Evolutionary conservation across 2,329 filamentous ascomycete genomes (phyloP), one percentile per base, ranked within the genome.

Genomic region (Mycosphaerella arachidis): DNA sequence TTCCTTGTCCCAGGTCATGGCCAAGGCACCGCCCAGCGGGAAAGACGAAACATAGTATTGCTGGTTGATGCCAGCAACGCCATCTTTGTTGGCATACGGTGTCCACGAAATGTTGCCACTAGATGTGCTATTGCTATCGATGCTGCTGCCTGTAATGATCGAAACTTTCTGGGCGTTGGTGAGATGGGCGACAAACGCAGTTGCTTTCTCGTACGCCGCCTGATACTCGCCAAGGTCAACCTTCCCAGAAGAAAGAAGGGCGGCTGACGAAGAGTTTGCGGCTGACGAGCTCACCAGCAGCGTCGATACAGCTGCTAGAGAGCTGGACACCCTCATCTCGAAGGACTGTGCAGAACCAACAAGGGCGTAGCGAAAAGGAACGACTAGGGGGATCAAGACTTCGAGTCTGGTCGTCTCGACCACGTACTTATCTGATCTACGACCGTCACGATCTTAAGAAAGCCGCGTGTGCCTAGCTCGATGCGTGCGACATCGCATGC

Each of bases 31-130:
- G 46, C 59, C 63, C 57, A 67, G 64, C 4, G 62, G 61, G 43
- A 68, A 68, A 0, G 63, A 60, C 13, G 66, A 68, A 45, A 68
- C 65, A 31, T 59, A 68, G 50, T 67, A 66, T 43, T 67, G 63
- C 37, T 58, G 55, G 12, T 68, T 66, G 55, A 68, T 65, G 8
- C 66, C 66, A 8, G 63, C 63, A 12, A 63, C 60, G 40, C 65
- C 65, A 56, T 68, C 66, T 46, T 65, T 65, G 59, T 63, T 66
- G 29, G 56, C 51, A 13, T 63, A 60, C 2, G 65, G 65, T 4
- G 60, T 65, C 65, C 65, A 68, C 3, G 64, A 62, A 10, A 62
- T 45, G 48, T 27, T 59, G 46, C 53, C 46, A 46, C 50, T 56
- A 7, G 61, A 56, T 18, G 40, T 33, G 45, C 63, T 64, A 45